These are phyloP conservation scores for Pseudopyrenochaeta lycopersici DNA, from an alignment of 2,329 filamentous ascomycete species.

Conservation along the genomic window DNA sequence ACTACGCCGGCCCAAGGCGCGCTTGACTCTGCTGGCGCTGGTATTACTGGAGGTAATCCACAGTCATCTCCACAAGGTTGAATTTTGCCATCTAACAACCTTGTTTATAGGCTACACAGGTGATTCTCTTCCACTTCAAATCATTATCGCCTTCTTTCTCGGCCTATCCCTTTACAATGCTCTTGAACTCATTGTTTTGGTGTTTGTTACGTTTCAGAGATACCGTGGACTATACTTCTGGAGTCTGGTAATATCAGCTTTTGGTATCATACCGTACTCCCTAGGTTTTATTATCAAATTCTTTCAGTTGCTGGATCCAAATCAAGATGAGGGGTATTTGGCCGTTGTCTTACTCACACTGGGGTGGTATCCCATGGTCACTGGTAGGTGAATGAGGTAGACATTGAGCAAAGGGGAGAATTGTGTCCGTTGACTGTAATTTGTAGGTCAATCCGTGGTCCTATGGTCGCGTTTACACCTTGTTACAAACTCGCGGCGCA, in stretches of 20 bases:
- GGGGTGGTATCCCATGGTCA: constrained; percentile 69
- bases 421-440: neutral
- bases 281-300: constrained; percentile 59
- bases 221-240: constrained; percentile 61
- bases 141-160: constrained; percentile 48
- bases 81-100: neutral
- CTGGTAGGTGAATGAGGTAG: constrained; percentile 36
- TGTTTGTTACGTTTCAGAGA: constrained; percentile 58
- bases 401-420: constrained; percentile 1
- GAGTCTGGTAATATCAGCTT: constrained; percentile 55
- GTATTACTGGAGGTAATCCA: constrained; percentile 42
- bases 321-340: constrained; percentile 38
- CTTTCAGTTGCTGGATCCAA: constrained; percentile 41
- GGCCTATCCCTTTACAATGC: constrained; percentile 51
- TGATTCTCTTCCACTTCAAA: constrained; percentile 38
- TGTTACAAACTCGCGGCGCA: constrained; percentile 60
- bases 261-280: constrained; percentile 58
- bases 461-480: constrained; percentile 71
- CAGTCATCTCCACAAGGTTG: neutral
- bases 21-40: constrained; percentile 38
- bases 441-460: constrained; percentile 64
- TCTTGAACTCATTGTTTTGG: constrained; percentile 57
- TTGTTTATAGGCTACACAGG: constrained; percentile 39
- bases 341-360: constrained; percentile 58
- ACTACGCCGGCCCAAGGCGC: constrained; percentile 39